Evolutionary conservation across 2,329 filamentous ascomycete species (phyloP).

Genomic region (Paraphoma sp.): DNA sequence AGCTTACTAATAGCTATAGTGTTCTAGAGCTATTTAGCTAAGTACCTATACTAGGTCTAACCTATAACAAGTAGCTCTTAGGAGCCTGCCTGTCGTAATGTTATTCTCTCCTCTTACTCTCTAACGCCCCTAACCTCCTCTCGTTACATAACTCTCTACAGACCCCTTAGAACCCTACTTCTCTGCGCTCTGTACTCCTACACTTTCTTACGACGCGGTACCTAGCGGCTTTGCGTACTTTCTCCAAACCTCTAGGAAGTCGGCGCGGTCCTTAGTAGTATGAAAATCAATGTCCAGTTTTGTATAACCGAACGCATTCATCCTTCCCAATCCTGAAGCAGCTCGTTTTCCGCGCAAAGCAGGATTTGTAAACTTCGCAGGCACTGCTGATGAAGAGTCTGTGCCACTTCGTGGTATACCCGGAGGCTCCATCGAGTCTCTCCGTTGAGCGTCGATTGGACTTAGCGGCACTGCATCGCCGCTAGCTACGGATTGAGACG

Average conservation of each 20-base stretch:
- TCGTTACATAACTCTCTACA: too few species aligned
- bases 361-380: slow-evolving; percentile 15
- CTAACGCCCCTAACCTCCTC: too few species aligned
- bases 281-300: slow-evolving; percentile 39
- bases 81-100: too few species aligned
- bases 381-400: slow-evolving; percentile 13
- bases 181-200: too few species aligned
- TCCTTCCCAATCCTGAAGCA: slow-evolving; percentile 3
- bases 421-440: slow-evolving; percentile 15
- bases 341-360: slow-evolving; percentile 10
- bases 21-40: too few species aligned
- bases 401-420: slow-evolving; percentile 15
- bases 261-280: slow-evolving; percentile 30
- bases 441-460: slow-evolving; percentile 9
- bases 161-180: too few species aligned
- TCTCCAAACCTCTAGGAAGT: slow-evolving; percentile 37
- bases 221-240: slow-evolving; percentile 28
- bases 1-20: too few species aligned
- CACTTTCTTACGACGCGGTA: background rate
- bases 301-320: slow-evolving; percentile 37
- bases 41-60: too few species aligned
- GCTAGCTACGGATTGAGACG: slow-evolving; percentile 12
- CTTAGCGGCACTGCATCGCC: slow-evolving; percentile 1
- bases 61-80: too few species aligned
- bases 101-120: too few species aligned